These are phyloP conservation scores for Penicillium macrosclerotiorum DNA, from an alignment of 495 filamentous ascomycete genomes.

Conservation along the genomic window DNA sequence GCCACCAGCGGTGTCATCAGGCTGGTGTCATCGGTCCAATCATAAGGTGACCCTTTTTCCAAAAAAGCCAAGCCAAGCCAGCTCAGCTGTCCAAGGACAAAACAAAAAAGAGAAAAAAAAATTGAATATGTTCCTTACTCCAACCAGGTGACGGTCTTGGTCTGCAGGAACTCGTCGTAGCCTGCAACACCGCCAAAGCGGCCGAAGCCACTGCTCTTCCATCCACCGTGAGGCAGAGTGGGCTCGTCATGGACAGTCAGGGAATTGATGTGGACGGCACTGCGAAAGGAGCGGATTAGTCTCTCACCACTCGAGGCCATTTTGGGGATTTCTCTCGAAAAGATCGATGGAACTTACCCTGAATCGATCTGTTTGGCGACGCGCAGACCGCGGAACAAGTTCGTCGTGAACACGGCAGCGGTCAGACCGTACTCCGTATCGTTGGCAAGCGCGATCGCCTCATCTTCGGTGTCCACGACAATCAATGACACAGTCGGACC, in stretches of 20 bases:
- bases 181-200: constrained; percentile 56
- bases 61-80: constrained; percentile 8
- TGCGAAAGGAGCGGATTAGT: constrained; percentile 12
- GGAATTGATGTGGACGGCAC: constrained; percentile 84
- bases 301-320: no score
- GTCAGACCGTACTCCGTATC: constrained; percentile 54
- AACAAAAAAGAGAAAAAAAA: neutral
- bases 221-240: constrained; percentile 76
- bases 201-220: constrained; percentile 85
- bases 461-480: constrained; percentile 46
- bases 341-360: constrained; percentile 34
- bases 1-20: neutral
- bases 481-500: constrained; percentile 69
- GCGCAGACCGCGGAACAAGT: constrained; percentile 46
- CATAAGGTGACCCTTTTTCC: neutral
- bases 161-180: constrained; percentile 75
- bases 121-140: no score
- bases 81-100: constrained; percentile 9
- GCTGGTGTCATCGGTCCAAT: neutral
- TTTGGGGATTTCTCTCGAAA: neutral
- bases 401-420: constrained; percentile 46
- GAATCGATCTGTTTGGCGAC: constrained; percentile 49
- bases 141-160: constrained; percentile 77
- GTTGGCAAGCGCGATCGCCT: constrained; percentile 48
- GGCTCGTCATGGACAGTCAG: constrained; percentile 85